These are phyloP conservation scores for Coniochaeta pulveracea DNA, from an alignment of 2,329 filamentous ascomycete genomes.

Conservation along the genomic window DNA sequence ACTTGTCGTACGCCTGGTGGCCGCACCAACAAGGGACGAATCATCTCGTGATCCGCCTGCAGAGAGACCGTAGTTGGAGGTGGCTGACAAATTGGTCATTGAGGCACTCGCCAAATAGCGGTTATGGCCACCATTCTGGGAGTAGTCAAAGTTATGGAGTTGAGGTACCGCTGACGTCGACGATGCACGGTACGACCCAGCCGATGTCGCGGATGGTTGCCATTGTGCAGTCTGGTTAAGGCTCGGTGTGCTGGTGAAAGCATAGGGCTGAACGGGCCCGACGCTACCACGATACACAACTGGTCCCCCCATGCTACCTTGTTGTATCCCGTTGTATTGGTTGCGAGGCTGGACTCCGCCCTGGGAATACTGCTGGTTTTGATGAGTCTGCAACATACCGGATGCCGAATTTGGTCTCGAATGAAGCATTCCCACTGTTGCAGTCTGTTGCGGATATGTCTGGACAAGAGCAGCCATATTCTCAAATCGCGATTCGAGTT, in stretches of 20 bases:
- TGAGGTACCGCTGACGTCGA: constrained; percentile 31
- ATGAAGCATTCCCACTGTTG: constrained; percentile 66
- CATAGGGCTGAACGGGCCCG: constrained; percentile 62
- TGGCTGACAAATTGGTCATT: constrained; percentile 27
- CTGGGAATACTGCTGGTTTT: constrained; percentile 41
- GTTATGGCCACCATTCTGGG: constrained; percentile 16
- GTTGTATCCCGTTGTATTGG: constrained; percentile 35
- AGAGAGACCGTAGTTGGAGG: constrained; percentile 21
- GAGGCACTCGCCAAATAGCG: constrained; percentile 25
- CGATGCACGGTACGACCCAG: constrained; percentile 23
- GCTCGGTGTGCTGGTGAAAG: constrained; percentile 61
- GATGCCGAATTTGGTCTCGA: constrained; percentile 56
- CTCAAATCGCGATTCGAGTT: too few relatives aligned
- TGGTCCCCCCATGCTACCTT: constrained; percentile 28
- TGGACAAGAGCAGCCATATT: constrained; percentile 81
- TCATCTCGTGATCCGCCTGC: constrained; percentile 40
- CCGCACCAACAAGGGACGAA: constrained; percentile 29
- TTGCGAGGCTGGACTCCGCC: constrained; percentile 33
- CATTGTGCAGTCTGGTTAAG: constrained; percentile 43
- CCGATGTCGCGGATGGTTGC: constrained; percentile 34
- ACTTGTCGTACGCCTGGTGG: constrained; percentile 26
- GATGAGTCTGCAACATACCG: constrained; percentile 45
- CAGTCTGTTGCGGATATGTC: constrained; percentile 65
- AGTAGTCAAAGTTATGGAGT: constrained; percentile 25
- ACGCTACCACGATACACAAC: constrained; percentile 43